phyloP scores from a whole-genome alignment of 139 green algal genomes.

The Asterochloris sp. region DNA sequence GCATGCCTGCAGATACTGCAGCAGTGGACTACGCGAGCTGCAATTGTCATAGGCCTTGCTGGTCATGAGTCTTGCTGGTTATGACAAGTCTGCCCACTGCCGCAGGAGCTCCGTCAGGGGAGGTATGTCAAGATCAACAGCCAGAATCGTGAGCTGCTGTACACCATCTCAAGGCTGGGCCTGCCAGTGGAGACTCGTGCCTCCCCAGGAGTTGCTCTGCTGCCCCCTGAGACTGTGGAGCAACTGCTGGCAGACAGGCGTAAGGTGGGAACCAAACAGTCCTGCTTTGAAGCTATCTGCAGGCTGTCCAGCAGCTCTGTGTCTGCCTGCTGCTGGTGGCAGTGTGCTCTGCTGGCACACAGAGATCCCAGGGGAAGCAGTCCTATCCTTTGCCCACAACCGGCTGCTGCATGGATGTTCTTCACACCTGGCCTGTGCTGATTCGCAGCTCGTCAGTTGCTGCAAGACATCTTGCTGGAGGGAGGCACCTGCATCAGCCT shows the following conservation, averaged over 20 bases:
- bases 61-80: background rate
- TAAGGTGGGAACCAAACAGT: background rate
- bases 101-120: slow-evolving; percentile 64
- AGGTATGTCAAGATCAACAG: slow-evolving; percentile 57
- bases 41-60: background rate
- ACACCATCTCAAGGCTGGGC: slow-evolving; percentile 56
- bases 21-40: background rate
- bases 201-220: slow-evolving; percentile 47
- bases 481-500: background rate
- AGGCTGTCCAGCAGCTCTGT: background rate
- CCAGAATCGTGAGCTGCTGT: slow-evolving; percentile 46
- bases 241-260: slow-evolving; percentile 38
- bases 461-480: too few relatives aligned
- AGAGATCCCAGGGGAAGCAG: background rate
- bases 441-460: background rate
- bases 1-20: background rate
- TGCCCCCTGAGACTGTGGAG: slow-evolving; percentile 64
- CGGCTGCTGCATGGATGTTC: too few relatives aligned
- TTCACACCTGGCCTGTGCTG: too few relatives aligned
- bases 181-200: slow-evolving; percentile 54
- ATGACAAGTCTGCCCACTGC: background rate
- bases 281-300: background rate
- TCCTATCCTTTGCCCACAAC: background rate
- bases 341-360: background rate
- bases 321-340: background rate